phyloP scores from a whole-genome alignment of 768 basidiomycete species.

The Rhodotorula paludigena region DNA sequence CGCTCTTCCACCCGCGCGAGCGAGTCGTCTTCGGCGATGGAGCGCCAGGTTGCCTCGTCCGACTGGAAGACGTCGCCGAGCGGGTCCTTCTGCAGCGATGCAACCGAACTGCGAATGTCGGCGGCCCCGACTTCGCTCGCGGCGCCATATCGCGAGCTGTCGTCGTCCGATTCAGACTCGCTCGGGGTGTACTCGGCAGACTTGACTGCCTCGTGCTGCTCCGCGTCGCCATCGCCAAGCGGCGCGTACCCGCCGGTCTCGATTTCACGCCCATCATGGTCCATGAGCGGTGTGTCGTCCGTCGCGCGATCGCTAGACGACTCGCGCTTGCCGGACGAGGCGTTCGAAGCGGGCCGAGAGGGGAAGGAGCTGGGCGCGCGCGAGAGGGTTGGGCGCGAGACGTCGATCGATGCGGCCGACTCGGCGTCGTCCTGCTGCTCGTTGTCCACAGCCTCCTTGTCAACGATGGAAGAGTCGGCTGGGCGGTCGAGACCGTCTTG shows the following conservation, averaged over 20 bases:
- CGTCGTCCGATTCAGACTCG: background rate
- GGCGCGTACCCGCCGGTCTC: background rate
- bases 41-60: constrained; percentile 39
- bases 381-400: background rate
- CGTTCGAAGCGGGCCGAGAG: constrained; percentile 2
- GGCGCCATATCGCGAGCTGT: constrained; percentile 3
- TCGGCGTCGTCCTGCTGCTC: background rate
- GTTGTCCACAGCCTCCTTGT: background rate
- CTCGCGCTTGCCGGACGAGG: background rate
- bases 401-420: constrained; percentile 1
- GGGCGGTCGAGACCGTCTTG: background rate
- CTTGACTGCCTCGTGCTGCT: background rate
- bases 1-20: constrained; percentile 10
- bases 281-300: constrained; percentile 12
- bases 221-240: background rate
- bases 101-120: too few species aligned
- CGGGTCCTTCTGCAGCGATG: constrained; percentile 10
- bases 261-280: background rate
- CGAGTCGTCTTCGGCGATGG: constrained; percentile 10
- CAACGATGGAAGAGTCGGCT: constrained; percentile 23
- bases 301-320: constrained; percentile 5
- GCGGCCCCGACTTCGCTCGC: background rate
- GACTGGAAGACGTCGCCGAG: constrained; percentile 40
- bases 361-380: constrained; percentile 1
- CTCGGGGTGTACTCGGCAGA: background rate